Percentiles rank a stretch among this genome's conserved stretches.
Evolutionary conservation across 495 filamentous ascomycete species (phyloP).

Genomic region (Neurospora intermedia): DNA sequence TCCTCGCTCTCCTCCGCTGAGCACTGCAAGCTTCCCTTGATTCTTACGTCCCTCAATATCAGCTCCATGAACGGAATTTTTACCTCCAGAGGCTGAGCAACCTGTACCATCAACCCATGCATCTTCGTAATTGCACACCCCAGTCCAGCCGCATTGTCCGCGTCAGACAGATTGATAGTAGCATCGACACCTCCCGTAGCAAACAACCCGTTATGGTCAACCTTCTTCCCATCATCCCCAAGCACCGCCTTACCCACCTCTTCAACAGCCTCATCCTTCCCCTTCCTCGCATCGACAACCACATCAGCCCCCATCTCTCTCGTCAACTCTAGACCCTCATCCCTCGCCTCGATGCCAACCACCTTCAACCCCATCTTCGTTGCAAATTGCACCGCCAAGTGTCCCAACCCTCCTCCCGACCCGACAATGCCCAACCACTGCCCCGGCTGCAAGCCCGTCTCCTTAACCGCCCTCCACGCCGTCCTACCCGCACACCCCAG

Average conservation of each 20-base stretch:
- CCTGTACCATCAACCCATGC: slow-evolving; percentile 45
- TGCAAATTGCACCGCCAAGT: slow-evolving; percentile 45
- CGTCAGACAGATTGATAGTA: slow-evolving; percentile 36
- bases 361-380: slow-evolving; percentile 41
- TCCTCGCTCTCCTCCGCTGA: slow-evolving; percentile 34
- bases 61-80: slow-evolving; percentile 42
- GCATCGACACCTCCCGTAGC: slow-evolving; percentile 29
- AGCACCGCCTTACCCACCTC: slow-evolving; percentile 37
- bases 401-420: slow-evolving; percentile 48
- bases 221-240: slow-evolving; percentile 33
- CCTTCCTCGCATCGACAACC: slow-evolving; percentile 40
- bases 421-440: slow-evolving; percentile 44
- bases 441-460: slow-evolving; percentile 32
- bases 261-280: slow-evolving; percentile 32
- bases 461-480: slow-evolving; percentile 38
- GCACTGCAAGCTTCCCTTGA: slow-evolving; percentile 38
- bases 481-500: slow-evolving; percentile 49
- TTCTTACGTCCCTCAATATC: slow-evolving; percentile 43
- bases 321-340: slow-evolving; percentile 38
- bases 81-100: slow-evolving; percentile 40
- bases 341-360: slow-evolving; percentile 45
- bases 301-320: slow-evolving; percentile 36
- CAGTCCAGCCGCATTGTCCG: slow-evolving; percentile 30
- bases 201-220: slow-evolving; percentile 35
- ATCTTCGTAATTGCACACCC: slow-evolving; percentile 42